Evolutionary conservation across 2,329 filamentous ascomycete species (phyloP).

Genomic region (Fusarium sp.): DNA sequence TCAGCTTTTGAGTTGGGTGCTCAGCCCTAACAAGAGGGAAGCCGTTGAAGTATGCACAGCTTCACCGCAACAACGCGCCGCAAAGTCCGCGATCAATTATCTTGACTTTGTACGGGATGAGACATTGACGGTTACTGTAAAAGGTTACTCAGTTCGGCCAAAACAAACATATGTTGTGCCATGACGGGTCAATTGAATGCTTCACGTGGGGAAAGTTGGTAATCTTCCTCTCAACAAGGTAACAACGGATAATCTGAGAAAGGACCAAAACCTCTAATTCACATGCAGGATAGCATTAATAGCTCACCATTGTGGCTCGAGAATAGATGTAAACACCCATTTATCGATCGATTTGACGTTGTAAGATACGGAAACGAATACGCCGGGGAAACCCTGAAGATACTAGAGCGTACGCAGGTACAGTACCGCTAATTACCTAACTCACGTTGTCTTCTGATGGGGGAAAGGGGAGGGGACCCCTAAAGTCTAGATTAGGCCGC

Average conservation of each 20-base stretch:
- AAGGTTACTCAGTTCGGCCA: background rate
- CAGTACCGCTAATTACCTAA: background rate
- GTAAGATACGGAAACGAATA: constrained; percentile 44
- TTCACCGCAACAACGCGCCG: constrained; percentile 9
- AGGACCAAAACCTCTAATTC: background rate
- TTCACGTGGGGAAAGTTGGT: background rate
- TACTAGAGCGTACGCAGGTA: constrained; percentile 23
- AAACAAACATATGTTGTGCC: background rate
- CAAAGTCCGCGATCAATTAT: background rate
- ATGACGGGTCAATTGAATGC: background rate
- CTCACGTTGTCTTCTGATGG: background rate
- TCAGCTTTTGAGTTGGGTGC: background rate
- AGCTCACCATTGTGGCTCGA: background rate
- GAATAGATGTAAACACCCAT: background rate
- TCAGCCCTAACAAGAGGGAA: constrained; percentile 14
- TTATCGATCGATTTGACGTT: constrained; percentile 1
- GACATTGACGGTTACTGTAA: background rate
- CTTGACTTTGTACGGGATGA: background rate
- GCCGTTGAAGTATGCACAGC: background rate
- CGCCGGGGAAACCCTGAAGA: constrained; percentile 25
- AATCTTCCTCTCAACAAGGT: background rate
- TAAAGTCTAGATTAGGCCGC: constrained; percentile 24
- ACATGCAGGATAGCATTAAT: background rate
- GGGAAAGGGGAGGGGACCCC: constrained; percentile 18
- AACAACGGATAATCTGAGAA: background rate